Conservation (phyloP, 2,329 filamentous ascomycete genomes). For the Thelonectria blattea region DNA sequence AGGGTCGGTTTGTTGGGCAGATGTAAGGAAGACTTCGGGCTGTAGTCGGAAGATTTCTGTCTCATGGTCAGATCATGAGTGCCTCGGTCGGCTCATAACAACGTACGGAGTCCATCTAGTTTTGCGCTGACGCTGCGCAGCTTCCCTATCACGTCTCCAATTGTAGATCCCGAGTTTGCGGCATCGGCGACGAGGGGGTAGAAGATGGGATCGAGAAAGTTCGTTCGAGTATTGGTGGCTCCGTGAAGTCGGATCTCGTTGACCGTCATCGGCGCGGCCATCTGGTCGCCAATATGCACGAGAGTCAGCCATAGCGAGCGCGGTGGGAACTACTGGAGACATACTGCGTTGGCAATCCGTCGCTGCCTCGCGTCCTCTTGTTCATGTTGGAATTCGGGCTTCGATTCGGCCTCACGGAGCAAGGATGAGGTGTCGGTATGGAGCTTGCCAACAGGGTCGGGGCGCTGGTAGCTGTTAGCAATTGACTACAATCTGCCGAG, state of each 20-base stretch:
- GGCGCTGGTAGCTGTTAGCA: slow-evolving; percentile 39
- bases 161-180: slow-evolving; percentile 71
- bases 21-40: slow-evolving; percentile 82
- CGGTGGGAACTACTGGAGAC: neutral
- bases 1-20: slow-evolving; percentile 71
- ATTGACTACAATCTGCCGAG: slow-evolving; percentile 17
- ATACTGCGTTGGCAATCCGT: slow-evolving; percentile 47
- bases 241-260: slow-evolving; percentile 84
- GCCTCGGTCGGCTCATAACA: neutral
- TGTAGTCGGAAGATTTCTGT: slow-evolving; percentile 86
- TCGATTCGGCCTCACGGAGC: slow-evolving; percentile 47
- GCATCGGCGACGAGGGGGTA: slow-evolving; percentile 76
- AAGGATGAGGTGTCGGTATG: slow-evolving; percentile 46
- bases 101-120: slow-evolving; percentile 79
- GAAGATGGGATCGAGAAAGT: slow-evolving; percentile 84
- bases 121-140: slow-evolving; percentile 74
- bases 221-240: slow-evolving; percentile 79
- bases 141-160: slow-evolving; percentile 78
- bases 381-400: slow-evolving; percentile 43
- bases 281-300: slow-evolving; percentile 67
- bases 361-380: slow-evolving; percentile 50
- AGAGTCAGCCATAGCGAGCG: slow-evolving; percentile 26
- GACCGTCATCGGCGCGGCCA: slow-evolving; percentile 85
- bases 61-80: slow-evolving; percentile 24
- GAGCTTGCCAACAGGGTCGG: slow-evolving; percentile 49